Conservation (phyloP, 2,329 filamentous ascomycete genomes). For the Neopestalotiopsis sp. region DNA sequence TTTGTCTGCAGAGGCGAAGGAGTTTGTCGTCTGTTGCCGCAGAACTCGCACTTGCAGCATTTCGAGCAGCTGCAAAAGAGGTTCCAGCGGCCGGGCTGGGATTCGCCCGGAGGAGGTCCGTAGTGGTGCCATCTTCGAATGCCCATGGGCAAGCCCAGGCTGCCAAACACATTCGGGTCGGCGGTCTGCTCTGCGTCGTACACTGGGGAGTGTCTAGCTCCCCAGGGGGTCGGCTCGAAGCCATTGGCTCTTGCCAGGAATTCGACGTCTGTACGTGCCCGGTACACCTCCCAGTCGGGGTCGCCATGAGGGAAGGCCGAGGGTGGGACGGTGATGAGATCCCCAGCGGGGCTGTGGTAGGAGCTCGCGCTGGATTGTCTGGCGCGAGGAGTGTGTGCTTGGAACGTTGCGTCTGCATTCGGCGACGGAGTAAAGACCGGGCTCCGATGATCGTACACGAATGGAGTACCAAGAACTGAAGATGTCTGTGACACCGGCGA, state of each 20-base stretch:
- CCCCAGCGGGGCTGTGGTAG: neutral
- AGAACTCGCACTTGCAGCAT: no score
- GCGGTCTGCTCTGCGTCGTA: neutral
- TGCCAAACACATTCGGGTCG: neutral
- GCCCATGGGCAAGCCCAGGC: constrained; percentile 1
- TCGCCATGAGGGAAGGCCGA: neutral
- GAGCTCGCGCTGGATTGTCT: neutral
- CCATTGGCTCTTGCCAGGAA: neutral
- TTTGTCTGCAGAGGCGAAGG: no score
- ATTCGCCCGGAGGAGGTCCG: no score
- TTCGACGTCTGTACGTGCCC: neutral
- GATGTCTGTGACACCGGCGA: neutral
- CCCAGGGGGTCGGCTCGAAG: neutral
- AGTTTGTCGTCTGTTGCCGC: no score
- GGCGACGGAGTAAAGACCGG: no score
- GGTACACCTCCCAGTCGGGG: neutral
- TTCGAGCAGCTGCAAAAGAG: no score
- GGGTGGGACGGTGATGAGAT: neutral
- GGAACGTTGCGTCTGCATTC: no score
- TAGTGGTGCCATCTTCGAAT: neutral
- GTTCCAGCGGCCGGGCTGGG: no score
- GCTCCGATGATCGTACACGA: no score
- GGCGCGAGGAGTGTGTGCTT: no score
- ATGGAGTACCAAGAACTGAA: neutral
- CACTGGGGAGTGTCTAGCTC: neutral